phyloP scores from a whole-genome alignment of 371 early-diverging fungal species.

The Entomophthora muscae region DNA sequence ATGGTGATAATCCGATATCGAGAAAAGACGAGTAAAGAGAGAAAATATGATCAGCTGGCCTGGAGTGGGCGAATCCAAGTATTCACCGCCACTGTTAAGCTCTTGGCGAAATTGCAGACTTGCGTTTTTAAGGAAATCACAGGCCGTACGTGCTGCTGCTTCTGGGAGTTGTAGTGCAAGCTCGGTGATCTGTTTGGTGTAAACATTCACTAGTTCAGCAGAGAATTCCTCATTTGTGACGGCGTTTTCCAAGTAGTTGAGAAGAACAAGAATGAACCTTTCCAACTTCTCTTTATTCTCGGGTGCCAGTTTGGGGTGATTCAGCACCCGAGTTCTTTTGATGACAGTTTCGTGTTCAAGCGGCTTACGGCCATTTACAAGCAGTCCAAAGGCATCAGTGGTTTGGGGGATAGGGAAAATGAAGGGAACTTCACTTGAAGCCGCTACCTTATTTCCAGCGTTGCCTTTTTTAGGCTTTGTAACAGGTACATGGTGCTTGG shows the following conservation, averaged over 20 bases:
- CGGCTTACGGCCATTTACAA: constrained; percentile 27
- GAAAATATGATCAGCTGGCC: constrained; percentile 37
- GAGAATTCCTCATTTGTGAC: constrained; percentile 15
- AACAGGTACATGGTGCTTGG: constrained; percentile 12
- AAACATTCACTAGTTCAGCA: constrained; percentile 25
- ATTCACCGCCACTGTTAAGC: constrained; percentile 12
- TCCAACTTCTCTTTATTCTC: constrained; percentile 56
- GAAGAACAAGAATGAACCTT: constrained; percentile 35
- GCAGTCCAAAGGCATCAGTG: constrained; percentile 36
- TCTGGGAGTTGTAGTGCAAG: constrained; percentile 29
- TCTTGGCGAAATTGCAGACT: constrained; percentile 13
- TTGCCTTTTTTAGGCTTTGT: constrained; percentile 7
- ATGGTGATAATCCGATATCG: constrained; percentile 77
- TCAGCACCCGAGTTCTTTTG: constrained; percentile 58
- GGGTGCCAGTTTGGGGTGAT: constrained; percentile 57
- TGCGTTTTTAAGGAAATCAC: constrained; percentile 10
- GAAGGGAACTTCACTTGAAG: constrained; percentile 46
- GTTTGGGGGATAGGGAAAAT: constrained; percentile 64
- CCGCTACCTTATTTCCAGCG: constrained; percentile 7
- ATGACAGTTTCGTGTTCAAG: constrained; percentile 49
- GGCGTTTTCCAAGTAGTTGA: constrained; percentile 24
- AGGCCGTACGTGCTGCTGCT: constrained; percentile 14
- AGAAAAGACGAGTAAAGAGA: constrained; percentile 49
- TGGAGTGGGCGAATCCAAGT: constrained; percentile 18
- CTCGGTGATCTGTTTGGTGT: constrained; percentile 29